Percentiles rank a stretch among this genome's conserved stretches.
Evolutionary conservation across 2,329 filamentous ascomycete genomes (phyloP).

Genomic region (Aspergillus neoniger): DNA sequence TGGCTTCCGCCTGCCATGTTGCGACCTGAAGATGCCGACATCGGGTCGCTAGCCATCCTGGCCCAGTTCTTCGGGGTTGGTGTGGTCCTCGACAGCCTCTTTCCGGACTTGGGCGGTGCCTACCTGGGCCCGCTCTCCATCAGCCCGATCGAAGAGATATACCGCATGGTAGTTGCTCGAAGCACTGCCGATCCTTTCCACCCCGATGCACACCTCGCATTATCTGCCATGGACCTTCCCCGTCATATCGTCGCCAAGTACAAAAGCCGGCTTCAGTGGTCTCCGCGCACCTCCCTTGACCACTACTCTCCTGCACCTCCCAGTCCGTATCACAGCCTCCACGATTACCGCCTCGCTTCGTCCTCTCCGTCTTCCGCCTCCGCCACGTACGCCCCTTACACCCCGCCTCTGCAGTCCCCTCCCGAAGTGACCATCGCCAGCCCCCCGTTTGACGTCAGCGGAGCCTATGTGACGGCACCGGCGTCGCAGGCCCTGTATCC

Average conservation of each 20-base stretch:
- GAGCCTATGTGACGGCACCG: constrained; percentile 36
- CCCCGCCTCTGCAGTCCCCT: constrained; percentile 45
- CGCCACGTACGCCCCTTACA: constrained; percentile 42
- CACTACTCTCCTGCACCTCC: constrained; percentile 40
- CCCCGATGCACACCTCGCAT: constrained; percentile 61
- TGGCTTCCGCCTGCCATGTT: constrained; percentile 89
- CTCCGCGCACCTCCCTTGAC: constrained; percentile 39
- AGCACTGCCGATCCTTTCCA: constrained; percentile 62
- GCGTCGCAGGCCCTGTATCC: constrained; percentile 39
- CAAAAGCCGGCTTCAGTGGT: constrained; percentile 68
- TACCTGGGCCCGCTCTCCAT: constrained; percentile 83
- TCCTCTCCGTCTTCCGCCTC: constrained; percentile 42
- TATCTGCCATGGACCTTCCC: constrained; percentile 71
- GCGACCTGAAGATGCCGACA: constrained; percentile 72
- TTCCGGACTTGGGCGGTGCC: constrained; percentile 84
- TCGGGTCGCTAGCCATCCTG: constrained; percentile 77
- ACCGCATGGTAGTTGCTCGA: constrained; percentile 70
- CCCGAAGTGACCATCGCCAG: constrained; percentile 40
- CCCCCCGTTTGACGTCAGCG: constrained; percentile 40
- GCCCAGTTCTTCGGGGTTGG: constrained; percentile 91
- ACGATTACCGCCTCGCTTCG: constrained; percentile 36
- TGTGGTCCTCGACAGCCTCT: constrained; percentile 83
- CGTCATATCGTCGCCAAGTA: constrained; percentile 70
- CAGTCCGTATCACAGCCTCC: constrained; percentile 35
- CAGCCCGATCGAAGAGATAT: constrained; percentile 81